Percentiles rank a stretch among this genome's conserved stretches.
Evolutionary conservation across 2,329 filamentous ascomycete genomes (phyloP).

Genomic region (Cladophialophora yegresii): DNA sequence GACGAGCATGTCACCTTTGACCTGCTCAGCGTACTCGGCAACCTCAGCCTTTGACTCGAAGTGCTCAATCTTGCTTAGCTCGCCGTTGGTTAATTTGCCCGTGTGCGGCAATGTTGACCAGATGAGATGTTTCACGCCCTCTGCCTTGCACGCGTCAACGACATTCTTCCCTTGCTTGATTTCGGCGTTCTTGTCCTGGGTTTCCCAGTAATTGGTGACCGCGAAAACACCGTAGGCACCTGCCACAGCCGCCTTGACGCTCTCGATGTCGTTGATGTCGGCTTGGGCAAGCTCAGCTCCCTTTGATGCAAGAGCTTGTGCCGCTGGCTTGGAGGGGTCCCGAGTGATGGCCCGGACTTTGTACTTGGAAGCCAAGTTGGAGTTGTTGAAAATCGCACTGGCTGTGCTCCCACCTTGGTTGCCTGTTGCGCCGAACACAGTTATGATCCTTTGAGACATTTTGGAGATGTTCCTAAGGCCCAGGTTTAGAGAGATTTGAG

Average conservation of each 20-base stretch:
- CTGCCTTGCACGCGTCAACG: constrained; percentile 43
- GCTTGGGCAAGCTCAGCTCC: constrained; percentile 43
- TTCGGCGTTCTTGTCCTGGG: constrained; percentile 44
- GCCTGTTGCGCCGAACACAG: constrained; percentile 57
- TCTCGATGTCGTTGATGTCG: constrained; percentile 45
- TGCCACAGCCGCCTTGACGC: constrained; percentile 47
- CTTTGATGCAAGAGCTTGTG: constrained; percentile 38
- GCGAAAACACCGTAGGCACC: constrained; percentile 54
- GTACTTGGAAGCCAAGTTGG: constrained; percentile 50
- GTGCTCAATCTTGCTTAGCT: constrained; percentile 41
- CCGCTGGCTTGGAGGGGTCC: constrained; percentile 43
- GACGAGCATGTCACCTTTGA: constrained; percentile 38
- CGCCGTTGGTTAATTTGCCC: constrained; percentile 41
- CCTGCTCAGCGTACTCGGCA: constrained; percentile 43
- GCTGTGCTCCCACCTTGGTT: constrained; percentile 56
- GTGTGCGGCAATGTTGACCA: constrained; percentile 45
- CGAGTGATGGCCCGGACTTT: constrained; percentile 56
- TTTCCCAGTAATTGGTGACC: constrained; percentile 52
- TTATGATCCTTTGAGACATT: constrained; percentile 42
- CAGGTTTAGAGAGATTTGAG: not conserved
- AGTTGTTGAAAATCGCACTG: constrained; percentile 49
- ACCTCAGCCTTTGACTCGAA: constrained; percentile 50
- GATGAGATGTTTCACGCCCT: constrained; percentile 46
- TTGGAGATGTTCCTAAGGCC: constrained; percentile 18
- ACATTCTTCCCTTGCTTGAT: constrained; percentile 44